Evolutionary conservation across 2,329 filamentous ascomycete genomes (phyloP), one percentile per base, ranked within the genome.

Genomic region (Neonectria ditissima): DNA sequence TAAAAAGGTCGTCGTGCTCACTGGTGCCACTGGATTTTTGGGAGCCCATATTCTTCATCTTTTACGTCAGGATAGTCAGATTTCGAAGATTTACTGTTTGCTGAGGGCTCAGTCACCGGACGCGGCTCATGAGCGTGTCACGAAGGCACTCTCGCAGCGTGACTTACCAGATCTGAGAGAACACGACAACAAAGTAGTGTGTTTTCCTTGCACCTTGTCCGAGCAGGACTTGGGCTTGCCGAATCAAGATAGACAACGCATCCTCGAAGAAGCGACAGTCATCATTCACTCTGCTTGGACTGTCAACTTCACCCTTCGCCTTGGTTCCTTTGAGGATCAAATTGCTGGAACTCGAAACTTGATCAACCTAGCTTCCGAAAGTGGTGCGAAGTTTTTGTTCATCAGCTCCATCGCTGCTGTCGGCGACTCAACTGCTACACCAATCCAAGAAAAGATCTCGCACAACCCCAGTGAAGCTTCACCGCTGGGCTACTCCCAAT

Each of bases 11-110:
- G 60, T 74, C 1, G 75, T 89, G 1, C 74, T 92, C 4, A 92
- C 89, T 0, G 90, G 90, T 2, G 84, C 85, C 0, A 92, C 90
- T 0, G 90, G 90, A 1, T 89, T 88, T 2, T 80, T 92, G 0
- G 90, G 90, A 1, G 82, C 86, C 0, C 88, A 90, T 67, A 78
- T 90, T 1, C 67, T 76, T 4, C 45, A 73, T 3, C 32, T 66
- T 24, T 66, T 74, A 7, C 64, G 44, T 0, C 45, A 60, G 1
- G 56, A 71, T n/a, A 1, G 28, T 0, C 3, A 34, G 0, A 9
- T 72, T 1, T 24, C 50, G 0, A 73, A 26, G 24, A 18, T 74
- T 0, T 69, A 68, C 30, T 74, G 73, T 10, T 53, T 92, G 18
- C 83, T 92, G 0, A 73, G 78, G 14, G 73, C 73, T 0, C 20